Base-by-base conservation (phyloP, 768 basidiomycete species). In the Strobilomyces confusus region DNA sequence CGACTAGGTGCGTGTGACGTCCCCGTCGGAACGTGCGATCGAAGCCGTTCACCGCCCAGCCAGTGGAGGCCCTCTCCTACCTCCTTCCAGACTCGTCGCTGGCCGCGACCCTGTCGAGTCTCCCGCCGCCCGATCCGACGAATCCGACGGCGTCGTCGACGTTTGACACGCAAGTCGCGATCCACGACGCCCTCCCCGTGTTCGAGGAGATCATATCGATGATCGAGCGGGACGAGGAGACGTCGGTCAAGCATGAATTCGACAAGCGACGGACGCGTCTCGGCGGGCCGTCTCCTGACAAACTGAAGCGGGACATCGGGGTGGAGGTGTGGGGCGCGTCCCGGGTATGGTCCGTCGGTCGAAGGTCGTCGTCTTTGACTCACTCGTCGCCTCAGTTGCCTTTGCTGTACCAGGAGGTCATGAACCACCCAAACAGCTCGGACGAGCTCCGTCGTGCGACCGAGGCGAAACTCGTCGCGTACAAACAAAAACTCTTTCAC, bases 101-200 rank as follows among this genome's bases (percentile, higher is more conserved):
- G 2, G 87, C 84, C 59, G 56, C 74, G 1, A 73, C 84, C 2
- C 73, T 98, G 9, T 82, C 80, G 1, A 71, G 70, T 1, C 74
- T 98, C 2, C 87, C 94, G 7, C 72, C 74, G 1, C 91, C 91
- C 3, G 86, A 94, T 62, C 74, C 81, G n/a, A 87, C 89, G 9
- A 85, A 80, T 47, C 91, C 92, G 0, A 76, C 79, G 0, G 73
- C 78, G 3, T 83, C 87, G 5, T 75, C 83, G 1, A 83, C 77
- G 6, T 77, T 76, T 37, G 68, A 73, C 23, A 74, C 80, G 1
- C 89, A 92, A 67, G 67, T 72, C 1, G 79, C 86, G 1, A 72
- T 91, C 34, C 76, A 90, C 61, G 78, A 92, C 52, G 81, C 83
- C 0, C 80, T 97, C 1, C 82, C 81, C 2, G 67, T 85, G 2